Conservation (phyloP, 441 rosid species). For the Macaranga tanarius region DNA sequence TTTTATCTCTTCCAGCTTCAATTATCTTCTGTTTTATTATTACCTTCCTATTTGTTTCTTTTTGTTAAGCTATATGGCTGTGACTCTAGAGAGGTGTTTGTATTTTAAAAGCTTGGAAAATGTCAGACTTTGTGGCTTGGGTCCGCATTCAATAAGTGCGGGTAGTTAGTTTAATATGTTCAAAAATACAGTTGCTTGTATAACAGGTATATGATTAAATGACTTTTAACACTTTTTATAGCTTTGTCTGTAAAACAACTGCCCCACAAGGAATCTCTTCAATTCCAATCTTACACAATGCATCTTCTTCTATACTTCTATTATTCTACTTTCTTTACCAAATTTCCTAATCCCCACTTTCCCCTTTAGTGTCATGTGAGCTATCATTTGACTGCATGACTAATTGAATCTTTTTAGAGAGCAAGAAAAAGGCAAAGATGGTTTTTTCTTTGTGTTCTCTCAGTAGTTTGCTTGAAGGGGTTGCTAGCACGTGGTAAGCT, state of each 20-base stretch:
- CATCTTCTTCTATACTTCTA: too few species aligned
- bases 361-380: background rate
- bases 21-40: background rate
- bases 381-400: background rate
- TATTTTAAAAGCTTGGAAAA: constrained; percentile 4
- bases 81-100: constrained; percentile 10
- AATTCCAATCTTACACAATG: constrained; percentile 17
- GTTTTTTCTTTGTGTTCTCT: background rate
- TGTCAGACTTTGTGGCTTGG: constrained; percentile 16
- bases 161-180: constrained; percentile 17
- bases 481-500: background rate
- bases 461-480: constrained; percentile 9
- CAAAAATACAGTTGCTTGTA: constrained; percentile 30
- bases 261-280: constrained; percentile 31
- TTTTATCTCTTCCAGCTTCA: background rate
- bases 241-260: constrained; percentile 20
- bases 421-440: constrained; percentile 11
- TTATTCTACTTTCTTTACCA: too few species aligned
- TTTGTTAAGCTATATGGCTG: background rate
- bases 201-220: constrained; percentile 32
- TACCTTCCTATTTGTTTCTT: background rate
- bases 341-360: background rate
- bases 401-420: constrained; percentile 8
- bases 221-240: constrained; percentile 14
- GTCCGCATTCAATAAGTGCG: constrained; percentile 23